Evolutionary conservation across 371 early-diverging fungal species (phyloP), one percentile per base, ranked within the genome.

Genomic region (Circinella minor): DNA sequence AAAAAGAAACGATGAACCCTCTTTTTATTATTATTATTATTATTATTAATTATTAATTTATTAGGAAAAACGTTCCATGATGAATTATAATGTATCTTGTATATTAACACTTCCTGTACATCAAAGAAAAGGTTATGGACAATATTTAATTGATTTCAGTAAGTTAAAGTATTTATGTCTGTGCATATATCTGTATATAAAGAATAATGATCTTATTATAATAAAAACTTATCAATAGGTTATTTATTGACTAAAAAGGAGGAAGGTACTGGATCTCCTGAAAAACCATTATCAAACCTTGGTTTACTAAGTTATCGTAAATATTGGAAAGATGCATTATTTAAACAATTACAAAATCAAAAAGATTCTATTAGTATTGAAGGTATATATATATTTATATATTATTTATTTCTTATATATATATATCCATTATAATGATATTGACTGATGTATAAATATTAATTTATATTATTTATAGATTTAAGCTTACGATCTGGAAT

Each of bases 101-200:
- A 97, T 99, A 62, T 81, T 99, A 71, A 96, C 98, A 3, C 76
- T 99, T 36, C 99, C 99, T 5, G 85, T 90, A n/a, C 89, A 94
- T 74, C 99, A 99, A 81, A 90, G 99, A 63, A 96, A 95, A 80
- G 99, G 99, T 3, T 99, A 98, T 71, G 99, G 99, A 36, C 93
- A 95, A 71, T 81, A 98, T 36, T 82, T 99, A 34, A 99, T 99
- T 46, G 98, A 98, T 69, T 97, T 99, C 65, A 94, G 92, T 89
- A 83, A 80, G 90, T 68, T 39, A n/a, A n/a, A n/a, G n/a, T n/a
- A n/a, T n/a, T n/a, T n/a, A 1, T 36, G 18, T 39, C 55, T 14
- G 8, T n/a, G 15, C 8, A 51, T 8, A 14, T 51, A 51, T 17
- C 51, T 51, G 9, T 9, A 47, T 15, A 47, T 9, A 47, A n/a